phyloP scores from a whole-genome alignment of 2,329 filamentous ascomycete genomes.

The Cercospora zeina region DNA sequence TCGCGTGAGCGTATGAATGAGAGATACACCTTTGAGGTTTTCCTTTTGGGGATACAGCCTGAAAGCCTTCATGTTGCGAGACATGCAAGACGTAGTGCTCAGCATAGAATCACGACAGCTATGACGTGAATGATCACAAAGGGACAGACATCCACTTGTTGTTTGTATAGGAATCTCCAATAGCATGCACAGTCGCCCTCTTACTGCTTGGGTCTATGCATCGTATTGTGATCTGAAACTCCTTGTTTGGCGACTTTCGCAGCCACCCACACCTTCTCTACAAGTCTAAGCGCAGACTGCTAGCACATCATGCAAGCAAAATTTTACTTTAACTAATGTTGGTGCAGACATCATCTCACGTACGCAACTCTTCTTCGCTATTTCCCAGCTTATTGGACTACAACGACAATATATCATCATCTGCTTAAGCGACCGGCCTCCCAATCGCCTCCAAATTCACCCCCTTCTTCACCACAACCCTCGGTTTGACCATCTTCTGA shows the following conservation, averaged over 20 bases:
- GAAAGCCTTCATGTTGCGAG: too few species aligned
- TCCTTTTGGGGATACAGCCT: background rate
- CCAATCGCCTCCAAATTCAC: constrained; percentile 78
- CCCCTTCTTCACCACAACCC: constrained; percentile 86
- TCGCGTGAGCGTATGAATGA: background rate
- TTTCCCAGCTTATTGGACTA: background rate
- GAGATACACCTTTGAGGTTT: background rate
- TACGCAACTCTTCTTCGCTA: constrained; percentile 17
- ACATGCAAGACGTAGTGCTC: background rate
- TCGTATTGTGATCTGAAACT: too few species aligned
- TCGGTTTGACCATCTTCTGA: constrained; percentile 84
- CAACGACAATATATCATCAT: background rate
- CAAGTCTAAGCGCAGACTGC: too few species aligned
- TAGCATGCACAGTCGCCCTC: background rate
- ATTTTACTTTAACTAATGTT: too few species aligned
- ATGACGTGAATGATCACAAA: background rate
- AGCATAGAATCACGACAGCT: background rate
- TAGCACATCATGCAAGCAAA: too few species aligned
- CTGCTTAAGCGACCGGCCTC: constrained; percentile 62
- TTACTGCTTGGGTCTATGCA: too few species aligned
- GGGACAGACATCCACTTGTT: too few species aligned
- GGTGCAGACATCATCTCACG: too few species aligned
- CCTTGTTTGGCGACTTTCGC: too few species aligned
- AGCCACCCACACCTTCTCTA: too few species aligned
- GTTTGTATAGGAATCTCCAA: too few species aligned